These are phyloP conservation scores for Mucor saturninus DNA, from an alignment of 371 early-diverging fungal species.

Conservation along the genomic window DNA sequence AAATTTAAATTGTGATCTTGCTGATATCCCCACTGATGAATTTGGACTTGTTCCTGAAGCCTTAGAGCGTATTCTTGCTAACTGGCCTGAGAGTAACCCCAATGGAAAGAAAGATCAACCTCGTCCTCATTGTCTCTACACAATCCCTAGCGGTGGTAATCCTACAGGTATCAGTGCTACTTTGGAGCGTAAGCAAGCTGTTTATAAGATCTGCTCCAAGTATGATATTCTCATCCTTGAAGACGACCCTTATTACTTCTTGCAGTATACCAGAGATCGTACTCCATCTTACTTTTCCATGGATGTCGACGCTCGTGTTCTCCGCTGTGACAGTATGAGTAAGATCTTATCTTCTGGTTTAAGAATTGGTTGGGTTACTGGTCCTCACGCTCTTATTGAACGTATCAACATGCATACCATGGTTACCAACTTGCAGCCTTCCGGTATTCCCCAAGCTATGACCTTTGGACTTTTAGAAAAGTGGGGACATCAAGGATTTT, in stretches of 20 bases:
- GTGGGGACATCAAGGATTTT: conserved; percentile 75
- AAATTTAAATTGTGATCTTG: conserved; percentile 68
- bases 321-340: conserved; percentile 85
- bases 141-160: conserved; percentile 74
- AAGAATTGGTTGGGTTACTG: conserved; percentile 80
- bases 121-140: conserved; percentile 56
- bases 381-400: conserved; percentile 69
- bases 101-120: conserved; percentile 41
- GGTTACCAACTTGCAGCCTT: conserved; percentile 76
- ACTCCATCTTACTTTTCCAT: conserved; percentile 75
- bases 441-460: conserved; percentile 74
- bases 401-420: conserved; percentile 75
- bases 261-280: conserved; percentile 52
- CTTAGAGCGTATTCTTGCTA: conserved; percentile 50
- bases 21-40: conserved; percentile 61
- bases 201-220: conserved; percentile 64
- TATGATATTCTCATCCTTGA: conserved; percentile 73
- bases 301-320: conserved; percentile 79
- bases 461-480: conserved; percentile 57
- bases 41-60: conserved; percentile 59
- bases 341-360: conserved; percentile 82
- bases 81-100: conserved; percentile 51
- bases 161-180: conserved; percentile 75
- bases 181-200: conserved; percentile 61
- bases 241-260: conserved; percentile 83